Conservation (phyloP, 2,329 filamentous ascomycete genomes). For the Trichoderma koningii region DNA sequence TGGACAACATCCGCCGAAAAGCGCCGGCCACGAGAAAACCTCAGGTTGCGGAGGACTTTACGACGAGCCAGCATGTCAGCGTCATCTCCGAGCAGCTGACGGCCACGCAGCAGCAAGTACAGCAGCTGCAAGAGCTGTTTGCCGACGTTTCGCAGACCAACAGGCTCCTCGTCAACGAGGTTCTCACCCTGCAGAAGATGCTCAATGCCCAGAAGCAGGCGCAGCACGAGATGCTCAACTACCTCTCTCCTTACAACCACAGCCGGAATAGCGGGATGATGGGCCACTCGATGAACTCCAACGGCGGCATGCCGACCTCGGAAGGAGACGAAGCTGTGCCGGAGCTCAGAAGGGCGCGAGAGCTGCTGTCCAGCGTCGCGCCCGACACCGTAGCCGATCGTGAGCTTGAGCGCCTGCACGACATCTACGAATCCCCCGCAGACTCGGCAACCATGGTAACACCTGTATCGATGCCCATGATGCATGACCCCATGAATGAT, state of each 20-base stretch:
- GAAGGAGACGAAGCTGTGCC: conserved; percentile 54
- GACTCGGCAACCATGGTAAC: conserved; percentile 52
- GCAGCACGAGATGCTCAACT: conserved; percentile 59
- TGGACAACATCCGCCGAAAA: conserved; percentile 95
- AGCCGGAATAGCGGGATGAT: conserved; percentile 44
- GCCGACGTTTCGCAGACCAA: conserved; percentile 71
- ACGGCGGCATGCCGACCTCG: conserved; percentile 43
- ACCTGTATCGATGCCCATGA: conserved; percentile 48
- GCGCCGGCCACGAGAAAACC: conserved; percentile 86
- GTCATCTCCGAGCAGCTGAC: conserved; percentile 84
- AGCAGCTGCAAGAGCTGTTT: conserved; percentile 81
- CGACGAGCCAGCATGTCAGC: conserved; percentile 84
- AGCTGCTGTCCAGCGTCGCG: conserved; percentile 56
- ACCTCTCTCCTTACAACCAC: conserved; percentile 53
- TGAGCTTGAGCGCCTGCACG: conserved; percentile 58
- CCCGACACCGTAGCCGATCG: conserved; percentile 56
- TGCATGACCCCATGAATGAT: conserved; percentile 59
- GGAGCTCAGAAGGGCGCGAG: conserved; percentile 58
- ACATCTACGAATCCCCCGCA: conserved; percentile 56
- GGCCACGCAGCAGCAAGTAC: conserved; percentile 89
- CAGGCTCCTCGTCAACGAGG: conserved; percentile 62
- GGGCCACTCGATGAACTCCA: conserved; percentile 39
- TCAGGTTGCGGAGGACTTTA: conserved; percentile 67
- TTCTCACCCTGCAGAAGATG: conserved; percentile 62
- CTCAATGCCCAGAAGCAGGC: conserved; percentile 60